Conservation (phyloP, 2,329 filamentous ascomycete species). For the Ophiostoma novo-ulmi region DNA sequence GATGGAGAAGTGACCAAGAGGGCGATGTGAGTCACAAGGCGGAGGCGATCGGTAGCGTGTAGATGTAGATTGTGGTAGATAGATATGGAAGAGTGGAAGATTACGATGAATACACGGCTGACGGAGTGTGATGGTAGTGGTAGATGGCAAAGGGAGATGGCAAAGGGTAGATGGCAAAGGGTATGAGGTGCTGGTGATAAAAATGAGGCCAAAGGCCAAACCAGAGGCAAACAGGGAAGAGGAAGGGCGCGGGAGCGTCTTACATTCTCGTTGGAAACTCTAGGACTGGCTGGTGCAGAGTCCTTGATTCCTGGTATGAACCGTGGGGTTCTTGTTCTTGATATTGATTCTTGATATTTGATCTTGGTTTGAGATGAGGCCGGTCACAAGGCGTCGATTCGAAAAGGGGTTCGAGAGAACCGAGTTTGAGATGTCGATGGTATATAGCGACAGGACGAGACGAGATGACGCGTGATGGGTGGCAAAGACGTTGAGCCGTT, state of each 20-base stretch:
- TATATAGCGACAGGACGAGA: too few species aligned
- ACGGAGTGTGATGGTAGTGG: not conserved
- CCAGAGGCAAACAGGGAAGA: not conserved
- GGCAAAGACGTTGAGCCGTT: too few species aligned
- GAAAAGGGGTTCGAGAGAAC: too few species aligned
- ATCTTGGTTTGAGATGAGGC: not conserved
- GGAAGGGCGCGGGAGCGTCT: not conserved
- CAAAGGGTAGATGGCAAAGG: not conserved
- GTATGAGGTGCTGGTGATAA: not conserved
- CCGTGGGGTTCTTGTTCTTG: not conserved
- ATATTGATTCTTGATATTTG: not conserved
- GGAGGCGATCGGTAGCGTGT: not conserved
- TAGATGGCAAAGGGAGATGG: not conserved
- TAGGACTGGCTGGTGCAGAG: not conserved
- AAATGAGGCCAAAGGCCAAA: not conserved
- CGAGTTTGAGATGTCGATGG: too few species aligned
- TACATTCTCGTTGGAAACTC: conserved; percentile 2
- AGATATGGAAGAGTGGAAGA: not conserved
- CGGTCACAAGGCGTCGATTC: too few species aligned
- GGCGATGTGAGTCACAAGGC: conserved; percentile 10
- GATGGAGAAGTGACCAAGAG: conserved; percentile 15
- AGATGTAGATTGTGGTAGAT: not conserved
- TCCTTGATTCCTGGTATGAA: not conserved
- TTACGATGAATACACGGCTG: not conserved
- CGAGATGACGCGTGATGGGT: too few species aligned